Evolutionary conservation across 2,329 filamentous ascomycete species (phyloP).

Genomic region (Cordyceps javanica): DNA sequence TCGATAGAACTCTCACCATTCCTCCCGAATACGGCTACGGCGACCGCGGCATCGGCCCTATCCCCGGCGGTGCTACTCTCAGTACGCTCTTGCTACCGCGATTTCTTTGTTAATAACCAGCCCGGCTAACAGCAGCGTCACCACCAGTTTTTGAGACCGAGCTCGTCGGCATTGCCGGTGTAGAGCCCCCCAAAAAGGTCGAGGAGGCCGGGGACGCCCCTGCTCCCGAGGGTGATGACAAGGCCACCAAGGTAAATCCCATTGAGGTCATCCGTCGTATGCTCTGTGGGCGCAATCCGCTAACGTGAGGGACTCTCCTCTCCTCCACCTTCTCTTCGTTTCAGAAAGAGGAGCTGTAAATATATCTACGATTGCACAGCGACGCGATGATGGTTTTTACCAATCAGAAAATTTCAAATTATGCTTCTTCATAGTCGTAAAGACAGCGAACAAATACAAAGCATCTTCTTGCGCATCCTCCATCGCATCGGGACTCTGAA

Average conservation of each 20-base stretch:
- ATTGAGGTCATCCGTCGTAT: conserved; percentile 3
- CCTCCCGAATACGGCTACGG: conserved; percentile 86
- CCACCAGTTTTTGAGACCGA: conserved; percentile 80
- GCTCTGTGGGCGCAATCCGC: conserved; percentile 1
- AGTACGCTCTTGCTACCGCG: too few species aligned
- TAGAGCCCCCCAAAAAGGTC: conserved; percentile 27
- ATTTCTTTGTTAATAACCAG: neutral
- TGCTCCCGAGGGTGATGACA: neutral
- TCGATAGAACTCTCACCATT: conserved; percentile 80
- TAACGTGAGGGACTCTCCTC: conserved; percentile 3
- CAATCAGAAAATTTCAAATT: neutral
- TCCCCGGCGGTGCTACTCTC: conserved; percentile 74
- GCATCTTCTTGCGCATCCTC: too few species aligned
- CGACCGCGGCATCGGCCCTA: conserved; percentile 67
- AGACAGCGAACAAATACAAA: neutral
- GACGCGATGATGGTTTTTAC: neutral
- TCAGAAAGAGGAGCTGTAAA: conserved; percentile 12
- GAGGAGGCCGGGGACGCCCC: neutral
- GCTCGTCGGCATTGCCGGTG: conserved; percentile 75
- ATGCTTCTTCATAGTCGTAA: neutral
- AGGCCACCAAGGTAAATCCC: conserved; percentile 8
- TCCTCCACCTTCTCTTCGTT: neutral
- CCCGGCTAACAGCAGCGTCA: conserved; percentile 14
- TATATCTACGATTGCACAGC: neutral
- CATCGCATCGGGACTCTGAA: neutral